Conservation (phyloP, 108 stramenopile genomes). For the Fistulifera solaris region DNA sequence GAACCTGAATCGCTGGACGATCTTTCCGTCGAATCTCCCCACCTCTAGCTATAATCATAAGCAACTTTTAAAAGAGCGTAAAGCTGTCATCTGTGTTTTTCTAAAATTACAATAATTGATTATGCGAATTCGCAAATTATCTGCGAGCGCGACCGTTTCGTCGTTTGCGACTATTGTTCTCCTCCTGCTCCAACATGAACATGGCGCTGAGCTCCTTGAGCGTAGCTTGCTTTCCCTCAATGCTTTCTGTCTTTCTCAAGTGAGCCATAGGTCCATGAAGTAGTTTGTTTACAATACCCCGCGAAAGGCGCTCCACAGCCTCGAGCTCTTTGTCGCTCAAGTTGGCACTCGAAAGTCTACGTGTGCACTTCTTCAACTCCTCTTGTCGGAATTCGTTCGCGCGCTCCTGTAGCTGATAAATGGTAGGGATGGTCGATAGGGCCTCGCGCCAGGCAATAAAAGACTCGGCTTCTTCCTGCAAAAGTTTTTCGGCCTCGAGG, state of each 20-base stretch:
- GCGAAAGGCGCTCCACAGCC: slow-evolving; percentile 89
- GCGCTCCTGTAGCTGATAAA: slow-evolving; percentile 91
- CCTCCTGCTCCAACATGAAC: slow-evolving; percentile 86
- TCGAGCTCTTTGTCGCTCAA: slow-evolving; percentile 88
- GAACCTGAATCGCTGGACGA: slow-evolving; percentile 31
- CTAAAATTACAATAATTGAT: neutral
- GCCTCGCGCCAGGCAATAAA: slow-evolving; percentile 90
- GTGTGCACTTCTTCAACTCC: slow-evolving; percentile 85
- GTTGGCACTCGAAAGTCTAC: slow-evolving; percentile 79
- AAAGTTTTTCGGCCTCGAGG: slow-evolving; percentile 91
- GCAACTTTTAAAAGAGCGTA: slow-evolving; percentile 11
- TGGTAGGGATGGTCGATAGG: slow-evolving; percentile 93
- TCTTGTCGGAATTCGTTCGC: slow-evolving; percentile 87
- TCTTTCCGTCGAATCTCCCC: slow-evolving; percentile 9
- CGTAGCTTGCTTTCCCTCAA: slow-evolving; percentile 77
- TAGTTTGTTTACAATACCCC: slow-evolving; percentile 97
- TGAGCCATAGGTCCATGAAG: slow-evolving; percentile 97
- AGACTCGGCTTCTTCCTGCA: slow-evolving; percentile 79
- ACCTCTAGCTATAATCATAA: slow-evolving; percentile 8
- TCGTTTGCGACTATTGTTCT: slow-evolving; percentile 20
- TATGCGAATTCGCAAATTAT: neutral
- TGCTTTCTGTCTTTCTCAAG: slow-evolving; percentile 79
- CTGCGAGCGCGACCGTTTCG: slow-evolving; percentile 2
- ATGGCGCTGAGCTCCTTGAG: slow-evolving; percentile 87
- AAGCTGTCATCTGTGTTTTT: neutral